Conservation (phyloP, 176 grass and related monocot species). For the Avena atlantica region DNA sequence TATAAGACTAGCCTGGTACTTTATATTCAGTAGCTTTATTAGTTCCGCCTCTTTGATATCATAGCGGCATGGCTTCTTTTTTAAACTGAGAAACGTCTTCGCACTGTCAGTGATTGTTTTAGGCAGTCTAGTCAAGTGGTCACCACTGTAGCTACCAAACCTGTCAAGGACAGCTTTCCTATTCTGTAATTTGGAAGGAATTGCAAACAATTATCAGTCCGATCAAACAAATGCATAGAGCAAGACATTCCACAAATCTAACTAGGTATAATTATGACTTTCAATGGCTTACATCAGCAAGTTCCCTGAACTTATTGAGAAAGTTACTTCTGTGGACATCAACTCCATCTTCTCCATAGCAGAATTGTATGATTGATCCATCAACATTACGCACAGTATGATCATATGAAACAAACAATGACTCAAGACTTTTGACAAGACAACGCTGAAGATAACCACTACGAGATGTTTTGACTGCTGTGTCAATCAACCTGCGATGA, state of each 20-base stretch:
- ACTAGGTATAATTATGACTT: slow-evolving; percentile 19
- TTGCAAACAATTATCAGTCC: slow-evolving; percentile 38
- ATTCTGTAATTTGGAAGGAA: slow-evolving; percentile 60
- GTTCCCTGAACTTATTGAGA: slow-evolving; percentile 68
- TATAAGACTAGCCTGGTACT: slow-evolving; percentile 74
- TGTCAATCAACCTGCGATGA: slow-evolving; percentile 80
- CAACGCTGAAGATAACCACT: slow-evolving; percentile 98
- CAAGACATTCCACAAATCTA: slow-evolving; percentile 21
- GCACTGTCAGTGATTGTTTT: slow-evolving; percentile 6
- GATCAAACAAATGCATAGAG: slow-evolving; percentile 29
- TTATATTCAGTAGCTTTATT: slow-evolving; percentile 62
- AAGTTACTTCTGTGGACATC: slow-evolving; percentile 86
- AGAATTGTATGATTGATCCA: slow-evolving; percentile 92
- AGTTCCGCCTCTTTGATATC: slow-evolving; percentile 53
- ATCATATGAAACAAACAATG: slow-evolving; percentile 88
- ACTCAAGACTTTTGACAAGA: slow-evolving; percentile 90
- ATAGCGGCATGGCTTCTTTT: slow-evolving; percentile 34
- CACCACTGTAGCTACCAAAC: slow-evolving; percentile 6
- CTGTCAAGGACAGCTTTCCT: slow-evolving; percentile 55
- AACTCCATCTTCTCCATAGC: slow-evolving; percentile 89
- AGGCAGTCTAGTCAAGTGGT: slow-evolving; percentile 44
- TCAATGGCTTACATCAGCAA: slow-evolving; percentile 68
- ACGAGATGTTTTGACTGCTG: slow-evolving; percentile 93
- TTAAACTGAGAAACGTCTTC: slow-evolving; percentile 29
- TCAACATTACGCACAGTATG: slow-evolving; percentile 88